Percentiles rank a stretch among this genome's conserved stretches.
These are phyloP conservation scores for Boletus sp. DNA, from an alignment of 768 basidiomycete species.

Conservation along the genomic window DNA sequence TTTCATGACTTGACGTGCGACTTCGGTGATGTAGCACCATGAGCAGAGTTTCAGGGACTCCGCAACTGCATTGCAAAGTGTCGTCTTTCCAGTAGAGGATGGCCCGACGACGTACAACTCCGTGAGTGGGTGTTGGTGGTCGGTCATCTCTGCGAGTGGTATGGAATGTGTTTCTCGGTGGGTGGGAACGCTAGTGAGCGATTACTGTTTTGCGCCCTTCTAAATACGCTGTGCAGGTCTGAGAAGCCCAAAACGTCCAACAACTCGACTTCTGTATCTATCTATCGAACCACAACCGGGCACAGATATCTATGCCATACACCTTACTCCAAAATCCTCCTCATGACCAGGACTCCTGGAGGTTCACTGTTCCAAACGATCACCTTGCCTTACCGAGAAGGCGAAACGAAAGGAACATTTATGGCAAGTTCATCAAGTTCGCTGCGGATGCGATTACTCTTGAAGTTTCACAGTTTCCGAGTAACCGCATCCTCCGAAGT, in stretches of 20 bases:
- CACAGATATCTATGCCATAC: slow-evolving; percentile 12
- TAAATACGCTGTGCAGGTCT: slow-evolving; percentile 6
- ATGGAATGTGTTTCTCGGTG: not conserved
- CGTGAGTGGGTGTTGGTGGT: slow-evolving; percentile 10
- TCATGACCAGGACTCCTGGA: slow-evolving; percentile 52
- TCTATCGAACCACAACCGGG: not conserved
- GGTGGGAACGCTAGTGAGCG: slow-evolving; percentile 19
- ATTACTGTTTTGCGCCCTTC: slow-evolving; percentile 5
- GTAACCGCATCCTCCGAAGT: slow-evolving; percentile 54
- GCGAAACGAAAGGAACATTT: slow-evolving; percentile 24
- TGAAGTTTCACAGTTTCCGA: slow-evolving; percentile 46
- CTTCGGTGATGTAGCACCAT: slow-evolving; percentile 51
- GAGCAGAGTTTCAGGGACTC: slow-evolving; percentile 37
- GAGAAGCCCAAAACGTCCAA: not conserved
- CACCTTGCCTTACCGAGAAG: slow-evolving; percentile 28
- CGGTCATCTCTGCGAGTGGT: slow-evolving; percentile 14
- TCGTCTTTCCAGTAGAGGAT: slow-evolving; percentile 70
- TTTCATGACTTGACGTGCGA: slow-evolving; percentile 57
- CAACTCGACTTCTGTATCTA: slow-evolving; percentile 1
- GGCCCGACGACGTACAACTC: slow-evolving; percentile 50
- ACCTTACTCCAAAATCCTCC: slow-evolving; percentile 39
- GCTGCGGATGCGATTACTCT: slow-evolving; percentile 48
- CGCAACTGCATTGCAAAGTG: slow-evolving; percentile 53
- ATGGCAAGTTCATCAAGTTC: slow-evolving; percentile 53
- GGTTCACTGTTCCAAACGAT: slow-evolving; percentile 38